These are phyloP conservation scores for Cutaneotrichosporon sp. DNA, from an alignment of 1,284 basidiomycete species.

Conservation along the genomic window DNA sequence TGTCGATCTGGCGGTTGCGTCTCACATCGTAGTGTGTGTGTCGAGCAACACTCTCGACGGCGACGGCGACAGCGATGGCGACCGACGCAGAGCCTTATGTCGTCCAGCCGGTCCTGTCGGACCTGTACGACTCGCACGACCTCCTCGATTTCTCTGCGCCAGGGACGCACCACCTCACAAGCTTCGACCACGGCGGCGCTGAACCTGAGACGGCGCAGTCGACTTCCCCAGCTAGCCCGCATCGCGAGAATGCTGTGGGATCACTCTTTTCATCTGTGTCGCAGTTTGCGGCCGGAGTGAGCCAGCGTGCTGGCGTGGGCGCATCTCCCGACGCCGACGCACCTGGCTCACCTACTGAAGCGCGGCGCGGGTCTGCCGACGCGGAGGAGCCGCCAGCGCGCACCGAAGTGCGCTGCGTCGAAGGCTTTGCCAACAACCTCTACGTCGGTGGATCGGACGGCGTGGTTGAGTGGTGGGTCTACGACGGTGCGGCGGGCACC, in stretches of 20 bases:
- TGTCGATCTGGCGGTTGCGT: too few species aligned
- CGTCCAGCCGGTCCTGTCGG: slow-evolving; percentile 36
- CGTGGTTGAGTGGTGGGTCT: slow-evolving; percentile 47
- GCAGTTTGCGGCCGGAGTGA: slow-evolving; percentile 36
- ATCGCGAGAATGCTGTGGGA: slow-evolving; percentile 5
- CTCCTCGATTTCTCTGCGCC: slow-evolving; percentile 39
- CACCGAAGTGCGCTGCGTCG: slow-evolving; percentile 39
- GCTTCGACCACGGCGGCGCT: background rate
- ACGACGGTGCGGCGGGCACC: slow-evolving; percentile 28
- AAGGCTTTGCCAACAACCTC: slow-evolving; percentile 45
- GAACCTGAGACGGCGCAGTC: slow-evolving; percentile 1
- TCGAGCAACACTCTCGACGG: background rate
- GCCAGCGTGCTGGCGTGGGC: slow-evolving; percentile 18
- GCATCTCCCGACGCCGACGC: too few species aligned
- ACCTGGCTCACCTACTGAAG: background rate
- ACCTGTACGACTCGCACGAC: slow-evolving; percentile 36
- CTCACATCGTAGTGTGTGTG: too few species aligned
- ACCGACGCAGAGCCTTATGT: slow-evolving; percentile 28
- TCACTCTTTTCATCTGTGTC: slow-evolving; percentile 36
- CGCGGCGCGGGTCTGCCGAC: background rate
- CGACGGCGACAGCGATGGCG: background rate
- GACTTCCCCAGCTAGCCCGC: slow-evolving; percentile 3
- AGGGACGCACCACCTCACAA: background rate
- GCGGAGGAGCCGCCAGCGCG: background rate
- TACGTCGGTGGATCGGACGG: slow-evolving; percentile 48